These are phyloP conservation scores for Ogataea parapolymorpha DNA, from an alignment of 805 yeast species.

Conservation along the genomic window DNA sequence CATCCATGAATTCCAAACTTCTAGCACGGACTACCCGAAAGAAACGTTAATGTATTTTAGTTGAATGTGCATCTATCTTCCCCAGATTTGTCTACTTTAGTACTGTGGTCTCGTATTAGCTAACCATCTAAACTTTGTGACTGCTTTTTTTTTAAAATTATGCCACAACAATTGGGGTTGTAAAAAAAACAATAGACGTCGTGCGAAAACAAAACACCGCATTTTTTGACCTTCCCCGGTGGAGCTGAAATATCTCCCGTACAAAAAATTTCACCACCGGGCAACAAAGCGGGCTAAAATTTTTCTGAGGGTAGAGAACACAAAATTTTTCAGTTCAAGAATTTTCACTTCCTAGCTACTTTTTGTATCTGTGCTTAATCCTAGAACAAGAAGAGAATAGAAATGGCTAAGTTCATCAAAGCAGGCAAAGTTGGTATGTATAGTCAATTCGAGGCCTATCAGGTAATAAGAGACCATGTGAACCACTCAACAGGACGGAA, in stretches of 20 bases:
- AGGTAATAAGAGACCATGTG: background rate
- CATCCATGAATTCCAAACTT: conserved; percentile 59
- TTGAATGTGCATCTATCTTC: conserved; percentile 5
- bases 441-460: background rate
- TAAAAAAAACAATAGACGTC: conserved; percentile 4
- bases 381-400: conserved; percentile 20
- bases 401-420: conserved; percentile 98
- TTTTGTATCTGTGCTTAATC: conserved; percentile 8
- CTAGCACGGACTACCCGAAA: conserved; percentile 54
- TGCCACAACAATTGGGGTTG: background rate
- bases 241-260: background rate
- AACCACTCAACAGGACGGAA: background rate
- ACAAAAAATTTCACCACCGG: background rate
- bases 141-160: conserved; percentile 13
- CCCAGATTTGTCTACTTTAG: conserved; percentile 5
- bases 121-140: conserved; percentile 11
- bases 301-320: conserved; percentile 1
- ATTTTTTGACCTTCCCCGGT: background rate
- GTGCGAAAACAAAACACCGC: conserved; percentile 3
- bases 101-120: background rate
- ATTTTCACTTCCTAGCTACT: conserved; percentile 11
- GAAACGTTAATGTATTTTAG: conserved; percentile 24
- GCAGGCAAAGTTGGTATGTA: conserved; percentile 99
- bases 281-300: conserved; percentile 1
- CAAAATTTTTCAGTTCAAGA: conserved; percentile 17